Percentiles rank a stretch among this genome's conserved stretches.
These are phyloP conservation scores for Apophysomyces elegans DNA, from an alignment of 371 early-diverging fungal genomes.

Conservation along the genomic window DNA sequence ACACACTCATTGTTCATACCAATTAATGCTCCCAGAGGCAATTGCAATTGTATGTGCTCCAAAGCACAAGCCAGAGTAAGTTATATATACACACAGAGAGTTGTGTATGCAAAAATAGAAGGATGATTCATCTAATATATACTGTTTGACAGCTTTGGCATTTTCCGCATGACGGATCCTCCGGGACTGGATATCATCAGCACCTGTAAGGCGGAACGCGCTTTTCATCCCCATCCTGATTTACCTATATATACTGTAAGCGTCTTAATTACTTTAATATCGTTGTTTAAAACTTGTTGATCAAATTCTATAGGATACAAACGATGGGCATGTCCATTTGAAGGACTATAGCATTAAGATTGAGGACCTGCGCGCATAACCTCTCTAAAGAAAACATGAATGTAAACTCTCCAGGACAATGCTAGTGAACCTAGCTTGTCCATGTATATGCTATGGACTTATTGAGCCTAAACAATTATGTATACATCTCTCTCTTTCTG, in stretches of 20 bases:
- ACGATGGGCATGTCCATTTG: conserved; percentile 48
- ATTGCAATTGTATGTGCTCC: conserved; percentile 94
- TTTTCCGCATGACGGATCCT: conserved; percentile 90
- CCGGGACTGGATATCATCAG: conserved; percentile 84
- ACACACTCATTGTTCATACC: conserved; percentile 93
- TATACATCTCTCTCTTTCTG: too few relatives aligned
- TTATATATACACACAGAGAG: conserved; percentile 36
- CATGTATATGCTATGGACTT: too few relatives aligned
- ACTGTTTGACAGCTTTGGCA: conserved; percentile 61
- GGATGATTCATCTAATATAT: background rate
- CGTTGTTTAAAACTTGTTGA: background rate
- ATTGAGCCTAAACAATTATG: too few relatives aligned
- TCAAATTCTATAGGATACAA: conserved; percentile 44
- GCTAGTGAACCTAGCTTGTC: background rate
- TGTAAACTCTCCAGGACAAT: background rate
- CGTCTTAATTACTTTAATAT: background rate
- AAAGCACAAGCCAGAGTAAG: conserved; percentile 59
- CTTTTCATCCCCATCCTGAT: conserved; percentile 88
- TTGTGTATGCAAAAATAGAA: background rate
- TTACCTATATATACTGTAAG: conserved; percentile 67
- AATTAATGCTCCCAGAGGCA: conserved; percentile 92
- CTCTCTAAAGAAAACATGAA: background rate
- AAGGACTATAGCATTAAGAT: conserved; percentile 51
- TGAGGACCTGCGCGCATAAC: conserved; percentile 56
- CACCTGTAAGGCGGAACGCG: conserved; percentile 67